Conservation (phyloP, 2,329 filamentous ascomycete genomes). For the Colletotrichum sp. region DNA sequence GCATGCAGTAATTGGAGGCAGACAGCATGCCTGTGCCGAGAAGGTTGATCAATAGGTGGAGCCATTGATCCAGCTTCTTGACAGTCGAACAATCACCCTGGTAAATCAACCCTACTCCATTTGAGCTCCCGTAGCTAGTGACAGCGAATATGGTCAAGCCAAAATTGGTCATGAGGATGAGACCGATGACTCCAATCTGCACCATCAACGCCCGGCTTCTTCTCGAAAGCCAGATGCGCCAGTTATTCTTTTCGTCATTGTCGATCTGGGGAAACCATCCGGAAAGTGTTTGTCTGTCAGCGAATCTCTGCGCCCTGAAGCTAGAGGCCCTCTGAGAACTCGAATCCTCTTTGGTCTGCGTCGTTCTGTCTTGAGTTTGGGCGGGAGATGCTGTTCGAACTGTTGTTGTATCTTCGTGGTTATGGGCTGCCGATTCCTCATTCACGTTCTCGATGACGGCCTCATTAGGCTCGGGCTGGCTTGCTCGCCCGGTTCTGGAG, state of each 20-base stretch:
- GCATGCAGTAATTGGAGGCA: slow-evolving; percentile 36
- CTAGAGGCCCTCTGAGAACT: not conserved
- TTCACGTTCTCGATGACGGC: not conserved
- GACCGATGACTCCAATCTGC: slow-evolving; percentile 27
- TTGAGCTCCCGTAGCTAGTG: slow-evolving; percentile 12
- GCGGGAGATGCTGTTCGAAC: not conserved
- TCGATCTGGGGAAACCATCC: slow-evolving; percentile 28
- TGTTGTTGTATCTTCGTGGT: not conserved
- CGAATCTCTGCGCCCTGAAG: not conserved
- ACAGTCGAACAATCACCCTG: slow-evolving; percentile 27
- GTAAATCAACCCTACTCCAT: slow-evolving; percentile 28
- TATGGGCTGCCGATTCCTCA: not conserved
- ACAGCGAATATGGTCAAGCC: slow-evolving; percentile 25
- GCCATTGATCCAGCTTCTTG: not conserved
- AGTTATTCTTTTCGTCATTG: slow-evolving; percentile 15
- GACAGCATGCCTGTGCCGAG: slow-evolving; percentile 30
- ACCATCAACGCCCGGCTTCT: slow-evolving; percentile 24
- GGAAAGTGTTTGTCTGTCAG: not conserved
- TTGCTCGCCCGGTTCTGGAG: not conserved
- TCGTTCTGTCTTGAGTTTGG: not conserved
- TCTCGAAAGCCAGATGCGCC: slow-evolving; percentile 22
- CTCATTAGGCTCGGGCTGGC: not conserved
- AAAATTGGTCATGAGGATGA: slow-evolving; percentile 25
- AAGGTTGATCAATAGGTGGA: slow-evolving; percentile 35
- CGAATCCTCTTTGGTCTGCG: not conserved